phyloP scores from a whole-genome alignment of 2,329 filamentous ascomycete genomes.

The Epichloe scottii region DNA sequence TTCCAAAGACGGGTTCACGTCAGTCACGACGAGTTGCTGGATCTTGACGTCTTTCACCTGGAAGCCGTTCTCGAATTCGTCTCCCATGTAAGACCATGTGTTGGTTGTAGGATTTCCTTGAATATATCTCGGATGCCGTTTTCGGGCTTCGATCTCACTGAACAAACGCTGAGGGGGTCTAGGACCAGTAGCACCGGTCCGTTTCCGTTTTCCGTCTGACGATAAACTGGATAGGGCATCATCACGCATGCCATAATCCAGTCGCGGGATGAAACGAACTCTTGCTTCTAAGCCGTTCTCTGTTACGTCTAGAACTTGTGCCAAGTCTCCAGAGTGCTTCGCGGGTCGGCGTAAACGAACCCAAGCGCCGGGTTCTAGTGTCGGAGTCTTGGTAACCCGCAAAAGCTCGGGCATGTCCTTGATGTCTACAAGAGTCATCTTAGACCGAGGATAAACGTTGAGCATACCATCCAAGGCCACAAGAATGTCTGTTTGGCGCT shows the following conservation, averaged over 20 bases:
- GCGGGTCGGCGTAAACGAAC: conserved; percentile 72
- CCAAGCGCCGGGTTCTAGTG: conserved; percentile 77
- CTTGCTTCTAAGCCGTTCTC: conserved; percentile 83
- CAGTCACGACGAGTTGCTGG: conserved; percentile 69
- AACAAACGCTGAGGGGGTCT: conserved; percentile 82
- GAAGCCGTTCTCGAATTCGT: conserved; percentile 88
- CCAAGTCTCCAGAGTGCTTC: conserved; percentile 80
- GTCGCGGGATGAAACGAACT: conserved; percentile 75
- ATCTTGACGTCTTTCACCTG: conserved; percentile 89
- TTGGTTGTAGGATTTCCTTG: conserved; percentile 63
- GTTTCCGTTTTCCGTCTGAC: conserved; percentile 67
- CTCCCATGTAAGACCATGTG: conserved; percentile 72
- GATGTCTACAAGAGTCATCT: conserved; percentile 80
- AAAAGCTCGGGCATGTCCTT: conserved; percentile 98
- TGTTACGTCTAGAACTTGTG: conserved; percentile 83
- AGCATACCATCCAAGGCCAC: conserved; percentile 71
- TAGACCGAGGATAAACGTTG: conserved; percentile 80
- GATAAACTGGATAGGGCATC: conserved; percentile 40
- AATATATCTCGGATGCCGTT: conserved; percentile 58
- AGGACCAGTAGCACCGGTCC: conserved; percentile 46
- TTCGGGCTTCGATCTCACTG: conserved; percentile 84
- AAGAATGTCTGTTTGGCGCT: conserved; percentile 74
- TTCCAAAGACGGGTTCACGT: conserved; percentile 86
- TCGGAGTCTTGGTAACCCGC: conserved; percentile 74
- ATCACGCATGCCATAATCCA: conserved; percentile 85